Conservation (phyloP, 805 yeast genomes). For the Ogataea pignaliae region DNA sequence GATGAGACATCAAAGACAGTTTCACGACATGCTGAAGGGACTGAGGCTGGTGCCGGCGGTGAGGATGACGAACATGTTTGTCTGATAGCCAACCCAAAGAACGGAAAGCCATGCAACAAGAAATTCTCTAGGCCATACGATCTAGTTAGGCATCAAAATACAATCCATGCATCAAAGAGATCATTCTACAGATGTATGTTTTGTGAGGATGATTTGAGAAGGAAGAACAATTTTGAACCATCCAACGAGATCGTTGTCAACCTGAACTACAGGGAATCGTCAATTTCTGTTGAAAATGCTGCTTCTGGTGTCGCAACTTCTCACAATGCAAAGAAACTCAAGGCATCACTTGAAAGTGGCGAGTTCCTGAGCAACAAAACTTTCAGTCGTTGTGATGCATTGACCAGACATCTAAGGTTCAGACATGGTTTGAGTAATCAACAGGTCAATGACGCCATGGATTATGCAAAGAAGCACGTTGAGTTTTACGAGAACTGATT, state of each 20-base stretch:
- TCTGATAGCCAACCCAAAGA: constrained; percentile 52
- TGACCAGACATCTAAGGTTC: constrained; percentile 88
- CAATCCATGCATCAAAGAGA: constrained; percentile 87
- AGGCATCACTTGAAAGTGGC: constrained; percentile 19
- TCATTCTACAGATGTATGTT: constrained; percentile 81
- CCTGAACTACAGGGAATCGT: constrained; percentile 22
- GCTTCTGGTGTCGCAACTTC: constrained; percentile 27
- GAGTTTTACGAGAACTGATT: constrained; percentile 43
- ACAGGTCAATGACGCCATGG: constrained; percentile 66
- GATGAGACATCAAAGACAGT: constrained; percentile 4
- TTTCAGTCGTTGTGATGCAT: constrained; percentile 90
- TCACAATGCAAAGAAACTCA: constrained; percentile 35
- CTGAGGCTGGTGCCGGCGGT: constrained; percentile 6
- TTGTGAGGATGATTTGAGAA: constrained; percentile 68
- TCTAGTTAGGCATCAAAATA: constrained; percentile 90
- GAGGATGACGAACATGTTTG: constrained; percentile 47
- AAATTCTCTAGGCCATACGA: constrained; percentile 93
- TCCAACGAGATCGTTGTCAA: constrained; percentile 40
- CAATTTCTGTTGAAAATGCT: constrained; percentile 27
- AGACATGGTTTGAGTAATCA: constrained; percentile 72
- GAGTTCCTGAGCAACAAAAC: constrained; percentile 49
- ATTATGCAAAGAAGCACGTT: constrained; percentile 73
- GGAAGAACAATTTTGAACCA: constrained; percentile 35
- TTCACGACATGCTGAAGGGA: neutral
- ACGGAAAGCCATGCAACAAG: constrained; percentile 64